Evolutionary conservation across 371 early-diverging fungal genomes (phyloP), one percentile per base, ranked within the genome.

Genomic region (Mucor sp.): DNA sequence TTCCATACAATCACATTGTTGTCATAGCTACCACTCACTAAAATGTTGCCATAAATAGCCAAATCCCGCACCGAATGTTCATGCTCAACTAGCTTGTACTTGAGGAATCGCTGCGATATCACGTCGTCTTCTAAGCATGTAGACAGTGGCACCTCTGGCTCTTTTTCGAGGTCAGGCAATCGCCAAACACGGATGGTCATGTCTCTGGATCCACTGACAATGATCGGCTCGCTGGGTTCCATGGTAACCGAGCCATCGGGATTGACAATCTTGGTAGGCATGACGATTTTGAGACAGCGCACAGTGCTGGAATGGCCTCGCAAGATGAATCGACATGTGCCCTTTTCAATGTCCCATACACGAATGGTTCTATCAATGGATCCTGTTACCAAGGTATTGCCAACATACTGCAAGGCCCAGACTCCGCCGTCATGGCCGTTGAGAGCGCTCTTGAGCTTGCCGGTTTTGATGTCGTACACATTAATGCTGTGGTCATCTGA

Each of bases 201-300:
- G 76, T 99, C 99, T 61, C 99, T 87, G 14, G 98, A 97, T 4
- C 99, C 99, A 0, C 97, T 96, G 7, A 99, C 93, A 62, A 99
- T 90, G 37, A 95, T 84, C 12, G 94, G 93, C 62, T 86, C 82
- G 37, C 77, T 74, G 1, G 93, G 93, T 67, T 93, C 90, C 58
- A 82, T 44, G 2, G 59, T 50, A 21, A 44, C 19, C 11, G 72
- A 74, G 6, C 78, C 84, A 35, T 71, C 71, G 11, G 68, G 63
- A 62, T 89, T 80, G 28, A 88, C 82, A 43, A 89, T 82, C 7
- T 55, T 39, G 5, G 81, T 84, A 6, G 94, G 97, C 80, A 90
- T 86, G 55, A 95, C 81, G 21, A 97, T 91, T 79, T 95, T 93
- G 44, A 99, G 79, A 68, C 97, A 97, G 7, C 99, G 88, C 4